Percentiles rank a stretch among this genome's conserved stretches.
These are phyloP conservation scores for Diplodia mutila DNA, from an alignment of 2,329 filamentous ascomycete species.

Conservation along the genomic window DNA sequence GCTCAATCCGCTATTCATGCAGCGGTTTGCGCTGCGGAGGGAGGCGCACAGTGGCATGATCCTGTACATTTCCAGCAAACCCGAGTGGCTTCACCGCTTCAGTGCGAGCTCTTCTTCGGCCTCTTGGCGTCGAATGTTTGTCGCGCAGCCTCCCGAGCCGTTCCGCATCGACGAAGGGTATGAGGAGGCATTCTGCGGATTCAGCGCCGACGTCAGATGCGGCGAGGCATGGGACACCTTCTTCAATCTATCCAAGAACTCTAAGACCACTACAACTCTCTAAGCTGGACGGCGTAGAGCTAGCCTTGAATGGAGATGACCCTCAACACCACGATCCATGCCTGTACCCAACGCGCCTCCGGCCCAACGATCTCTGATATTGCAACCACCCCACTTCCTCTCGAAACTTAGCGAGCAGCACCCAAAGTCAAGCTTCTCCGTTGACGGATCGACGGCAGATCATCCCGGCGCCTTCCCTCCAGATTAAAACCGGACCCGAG, in stretches of 20 bases:
- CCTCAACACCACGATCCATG: too few species aligned
- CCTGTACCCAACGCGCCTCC: too few species aligned
- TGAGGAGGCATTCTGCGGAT: neutral
- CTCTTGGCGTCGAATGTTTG: constrained; percentile 14
- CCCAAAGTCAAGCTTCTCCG: neutral
- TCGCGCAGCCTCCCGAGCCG: constrained; percentile 10
- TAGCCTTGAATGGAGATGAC: too few species aligned
- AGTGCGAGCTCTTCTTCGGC: neutral
- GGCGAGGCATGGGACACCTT: neutral
- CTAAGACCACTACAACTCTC: too few species aligned
- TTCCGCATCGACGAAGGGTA: neutral
- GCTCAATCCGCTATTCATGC: constrained; percentile 12
- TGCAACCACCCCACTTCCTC: neutral
- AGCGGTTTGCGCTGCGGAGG: constrained; percentile 1
- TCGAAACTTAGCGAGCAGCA: neutral
- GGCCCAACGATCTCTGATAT: neutral
- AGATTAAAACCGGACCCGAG: too few species aligned
- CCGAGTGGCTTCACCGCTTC: neutral
- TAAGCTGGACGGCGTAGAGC: too few species aligned
- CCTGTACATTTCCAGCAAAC: neutral
- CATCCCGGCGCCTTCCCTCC: neutral
- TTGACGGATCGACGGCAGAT: constrained; percentile 3
- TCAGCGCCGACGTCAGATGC: neutral
- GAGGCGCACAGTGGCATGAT: neutral
- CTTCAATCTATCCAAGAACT: neutral